phyloP scores from a whole-genome alignment of 768 basidiomycete genomes.

The Lactarius deliciosus region DNA sequence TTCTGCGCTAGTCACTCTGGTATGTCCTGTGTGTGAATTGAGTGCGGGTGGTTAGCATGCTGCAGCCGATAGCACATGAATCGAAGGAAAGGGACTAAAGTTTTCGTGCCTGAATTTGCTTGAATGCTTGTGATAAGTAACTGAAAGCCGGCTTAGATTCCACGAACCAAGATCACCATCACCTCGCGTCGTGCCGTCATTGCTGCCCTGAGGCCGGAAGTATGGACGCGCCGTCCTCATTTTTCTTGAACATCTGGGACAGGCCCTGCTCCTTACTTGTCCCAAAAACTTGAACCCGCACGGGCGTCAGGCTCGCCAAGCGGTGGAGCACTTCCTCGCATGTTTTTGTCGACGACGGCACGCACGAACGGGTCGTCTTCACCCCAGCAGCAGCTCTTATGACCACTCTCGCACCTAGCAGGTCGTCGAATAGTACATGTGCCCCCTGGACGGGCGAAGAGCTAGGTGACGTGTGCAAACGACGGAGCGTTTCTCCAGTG shows the following conservation, averaged over 20 bases:
- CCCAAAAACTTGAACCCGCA: constrained; percentile 1
- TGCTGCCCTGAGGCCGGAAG: constrained; percentile 1
- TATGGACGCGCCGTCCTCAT: constrained; percentile 2
- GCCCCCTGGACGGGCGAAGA: constrained; percentile 20
- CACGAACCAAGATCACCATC: constrained; percentile 1
- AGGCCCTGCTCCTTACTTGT: constrained; percentile 30
- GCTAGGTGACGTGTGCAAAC: constrained; percentile 31
- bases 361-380: constrained; percentile 43
- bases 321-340: constrained; percentile 6
- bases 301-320: constrained; percentile 18
- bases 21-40: constrained; percentile 8
- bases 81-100: neutral
- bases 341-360: constrained; percentile 30
- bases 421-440: constrained; percentile 30
- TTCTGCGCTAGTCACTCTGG: constrained; percentile 25
- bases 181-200: constrained; percentile 1
- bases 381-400: constrained; percentile 26
- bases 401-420: constrained; percentile 41
- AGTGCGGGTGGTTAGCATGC: neutral
- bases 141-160: constrained; percentile 31
- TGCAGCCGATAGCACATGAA: no score
- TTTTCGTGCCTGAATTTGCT: constrained; percentile 25
- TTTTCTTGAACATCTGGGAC: constrained; percentile 38
- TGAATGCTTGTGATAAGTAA: constrained; percentile 41
- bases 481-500: constrained; percentile 67